Evolutionary conservation across 305 asterid genomes (phyloP).

Genomic region (Fraxinus paxiana): DNA sequence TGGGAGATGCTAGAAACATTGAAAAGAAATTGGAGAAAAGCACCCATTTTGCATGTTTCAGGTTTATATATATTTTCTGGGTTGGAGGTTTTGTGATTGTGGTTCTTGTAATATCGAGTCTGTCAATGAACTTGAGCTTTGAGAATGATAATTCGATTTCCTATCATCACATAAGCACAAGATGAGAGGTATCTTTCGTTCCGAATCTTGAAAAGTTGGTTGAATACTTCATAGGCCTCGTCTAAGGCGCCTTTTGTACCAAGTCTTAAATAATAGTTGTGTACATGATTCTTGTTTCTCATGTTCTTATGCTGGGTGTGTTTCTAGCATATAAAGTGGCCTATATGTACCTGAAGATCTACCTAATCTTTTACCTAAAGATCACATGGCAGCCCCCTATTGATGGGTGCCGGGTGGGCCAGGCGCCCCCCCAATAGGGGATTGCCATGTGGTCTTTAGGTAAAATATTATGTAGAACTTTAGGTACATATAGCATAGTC

Average conservation of each 20-base stretch:
- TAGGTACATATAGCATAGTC: too few species aligned
- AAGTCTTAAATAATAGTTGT: neutral
- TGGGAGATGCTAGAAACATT: neutral
- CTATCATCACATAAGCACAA: neutral
- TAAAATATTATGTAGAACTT: too few species aligned
- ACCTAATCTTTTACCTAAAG: too few species aligned
- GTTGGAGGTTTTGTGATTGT: neutral
- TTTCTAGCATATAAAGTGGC: neutral
- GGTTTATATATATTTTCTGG: neutral
- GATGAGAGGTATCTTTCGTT: neutral
- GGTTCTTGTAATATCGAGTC: neutral
- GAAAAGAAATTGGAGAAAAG: neutral
- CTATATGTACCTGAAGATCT: too few species aligned
- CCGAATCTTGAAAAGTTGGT: neutral
- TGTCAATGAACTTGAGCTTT: neutral
- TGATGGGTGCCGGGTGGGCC: too few species aligned
- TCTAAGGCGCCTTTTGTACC: neutral
- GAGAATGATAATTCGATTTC: neutral
- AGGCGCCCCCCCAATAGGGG: too few species aligned
- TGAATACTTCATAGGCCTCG: neutral
- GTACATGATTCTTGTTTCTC: neutral
- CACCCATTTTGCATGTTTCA: neutral
- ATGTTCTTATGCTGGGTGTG: neutral
- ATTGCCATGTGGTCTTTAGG: too few species aligned
- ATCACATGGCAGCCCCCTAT: too few species aligned